Base-by-base conservation (phyloP, 2,329 filamentous ascomycete species). In the Basipetospora chlamydospora region DNA sequence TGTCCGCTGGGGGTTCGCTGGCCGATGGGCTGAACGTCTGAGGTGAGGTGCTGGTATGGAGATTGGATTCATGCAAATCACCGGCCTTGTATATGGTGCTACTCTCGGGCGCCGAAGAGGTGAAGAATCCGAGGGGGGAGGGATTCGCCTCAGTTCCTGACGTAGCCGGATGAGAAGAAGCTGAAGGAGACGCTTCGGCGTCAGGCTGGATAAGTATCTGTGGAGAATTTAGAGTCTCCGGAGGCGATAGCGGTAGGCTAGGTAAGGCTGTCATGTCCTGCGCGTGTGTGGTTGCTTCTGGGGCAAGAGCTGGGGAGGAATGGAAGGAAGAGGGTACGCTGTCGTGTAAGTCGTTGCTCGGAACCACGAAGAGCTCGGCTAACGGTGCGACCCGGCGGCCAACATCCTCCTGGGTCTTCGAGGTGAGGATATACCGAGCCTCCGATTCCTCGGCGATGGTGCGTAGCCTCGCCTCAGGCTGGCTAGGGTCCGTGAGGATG, bases 401-500 rank as follows among this genome's bases (percentile, higher is more conserved):
- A 6, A 63, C 50, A 5, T 50, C 43, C 28, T 53, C 53, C 41
- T 64, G 61, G 1, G 48, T 33, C 26, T 50, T 47, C 1, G 61
- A 65, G 2, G 61, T 62, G 25, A 64, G 43, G 18, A 66, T 46
- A 20, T 60, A 42, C 11, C 46, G 47, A 10, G 59, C 60, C 8
- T 47, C 49, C 2, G 58, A 61, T 42, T 65, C 60, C 37, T 64
- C 54, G 5, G 63, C 54, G 22, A 66, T 64, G 25, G 58, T 58
- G 29, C 53, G 55, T 18, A 67, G 47, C 34, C 64, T 54, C 10
- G 59, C 58, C 42, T 59, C 55, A 2, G 64, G 62, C 40, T 66
- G 60, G 35, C 58, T 60, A 0, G 61, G 61, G 36, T 67, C 63
- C 22, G 59, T 64, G 9, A 66, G 52, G 2, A 59, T 60, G 42